Evolutionary conservation across 768 basidiomycete genomes (phyloP).

Genomic region (Candolleomyces eurysporus): DNA sequence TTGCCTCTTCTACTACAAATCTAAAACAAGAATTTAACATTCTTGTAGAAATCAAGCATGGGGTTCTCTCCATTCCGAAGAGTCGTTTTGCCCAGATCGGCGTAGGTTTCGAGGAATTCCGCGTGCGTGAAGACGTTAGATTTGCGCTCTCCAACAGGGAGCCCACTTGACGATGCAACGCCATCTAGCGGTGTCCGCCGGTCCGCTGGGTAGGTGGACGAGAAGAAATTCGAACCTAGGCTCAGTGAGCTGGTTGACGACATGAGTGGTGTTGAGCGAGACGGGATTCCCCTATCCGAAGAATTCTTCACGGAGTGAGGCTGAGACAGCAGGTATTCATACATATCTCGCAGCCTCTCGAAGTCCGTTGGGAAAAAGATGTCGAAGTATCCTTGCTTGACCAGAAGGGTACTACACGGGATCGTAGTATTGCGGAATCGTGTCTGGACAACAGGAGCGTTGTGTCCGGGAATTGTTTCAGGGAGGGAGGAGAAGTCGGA

Average conservation of each 20-base stretch:
- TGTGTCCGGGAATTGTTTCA: constrained; percentile 73
- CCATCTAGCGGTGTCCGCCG: constrained; percentile 67
- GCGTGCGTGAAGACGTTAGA: constrained; percentile 84
- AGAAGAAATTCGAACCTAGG: constrained; percentile 68
- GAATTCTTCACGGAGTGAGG: constrained; percentile 30
- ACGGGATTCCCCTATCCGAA: constrained; percentile 24
- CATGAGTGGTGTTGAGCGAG: constrained; percentile 51
- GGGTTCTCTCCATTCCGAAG: constrained; percentile 85
- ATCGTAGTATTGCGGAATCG: constrained; percentile 82
- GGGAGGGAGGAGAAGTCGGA: constrained; percentile 91
- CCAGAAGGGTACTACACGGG: constrained; percentile 86
- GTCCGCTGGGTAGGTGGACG: constrained; percentile 54
- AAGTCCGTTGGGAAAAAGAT: constrained; percentile 98
- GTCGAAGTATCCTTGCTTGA: constrained; percentile 95
- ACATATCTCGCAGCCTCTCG: constrained; percentile 81
- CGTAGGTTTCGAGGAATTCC: constrained; percentile 87
- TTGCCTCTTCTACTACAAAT: too few relatives aligned
- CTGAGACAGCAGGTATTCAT: constrained; percentile 76
- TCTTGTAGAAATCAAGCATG: constrained; percentile 85
- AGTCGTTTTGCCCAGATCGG: constrained; percentile 66
- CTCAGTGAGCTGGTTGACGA: constrained; percentile 46
- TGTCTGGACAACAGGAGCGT: constrained; percentile 95
- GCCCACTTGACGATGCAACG: constrained; percentile 69
- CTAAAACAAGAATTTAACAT: constrained; percentile 90
- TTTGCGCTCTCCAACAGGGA: constrained; percentile 79